phyloP scores from a whole-genome alignment of 768 basidiomycete genomes.

The Boletus rubescentipes region DNA sequence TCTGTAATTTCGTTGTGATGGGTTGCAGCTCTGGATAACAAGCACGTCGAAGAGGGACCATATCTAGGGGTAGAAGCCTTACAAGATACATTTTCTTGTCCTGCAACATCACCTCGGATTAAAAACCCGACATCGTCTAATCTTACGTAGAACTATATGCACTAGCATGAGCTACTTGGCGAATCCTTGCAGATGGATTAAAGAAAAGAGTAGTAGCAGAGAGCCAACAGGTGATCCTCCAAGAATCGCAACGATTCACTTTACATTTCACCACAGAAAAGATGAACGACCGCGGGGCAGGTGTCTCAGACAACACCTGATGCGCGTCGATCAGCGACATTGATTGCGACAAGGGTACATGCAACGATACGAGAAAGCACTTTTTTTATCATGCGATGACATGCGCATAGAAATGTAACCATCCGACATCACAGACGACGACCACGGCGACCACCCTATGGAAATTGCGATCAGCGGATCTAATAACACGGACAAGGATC shows the following conservation, averaged over 20 bases:
- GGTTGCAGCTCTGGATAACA: conserved; percentile 45
- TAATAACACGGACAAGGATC: not conserved
- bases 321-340: conserved; percentile 91
- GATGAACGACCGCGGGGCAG: conserved; percentile 76
- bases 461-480: conserved; percentile 1
- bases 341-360: conserved; percentile 36
- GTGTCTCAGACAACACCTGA: conserved; percentile 51
- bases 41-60: not conserved
- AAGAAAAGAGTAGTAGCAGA: not conserved
- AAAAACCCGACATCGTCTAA: conserved; percentile 64
- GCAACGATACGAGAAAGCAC: conserved; percentile 29
- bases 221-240: not conserved
- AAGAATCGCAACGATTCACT: not conserved
- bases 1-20: conserved; percentile 75
- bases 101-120: conserved; percentile 58
- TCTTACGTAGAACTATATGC: conserved; percentile 56
- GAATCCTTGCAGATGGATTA: not conserved
- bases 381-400: conserved; percentile 21
- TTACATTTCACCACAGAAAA: conserved; percentile 1
- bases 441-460: conserved; percentile 97
- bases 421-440: conserved; percentile 70
- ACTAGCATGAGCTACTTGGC: conserved; percentile 51
- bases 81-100: conserved; percentile 65
- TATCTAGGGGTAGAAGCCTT: conserved; percentile 18
- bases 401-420: conserved; percentile 11